Evolutionary conservation across 2,329 filamentous ascomycete species (phyloP).

Genomic region (Colletotrichum sublineola): DNA sequence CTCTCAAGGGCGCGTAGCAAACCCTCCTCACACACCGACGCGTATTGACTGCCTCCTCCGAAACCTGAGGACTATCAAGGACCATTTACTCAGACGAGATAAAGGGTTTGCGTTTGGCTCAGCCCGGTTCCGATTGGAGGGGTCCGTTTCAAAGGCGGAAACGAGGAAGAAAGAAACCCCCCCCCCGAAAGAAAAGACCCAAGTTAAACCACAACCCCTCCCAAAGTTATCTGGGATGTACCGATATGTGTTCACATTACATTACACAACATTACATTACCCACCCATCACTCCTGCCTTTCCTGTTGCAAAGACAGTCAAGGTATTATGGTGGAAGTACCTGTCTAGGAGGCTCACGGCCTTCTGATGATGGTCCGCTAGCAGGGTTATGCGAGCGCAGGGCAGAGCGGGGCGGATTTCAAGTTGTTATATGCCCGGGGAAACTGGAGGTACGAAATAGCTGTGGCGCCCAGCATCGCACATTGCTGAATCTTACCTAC

Average conservation of each 20-base stretch:
- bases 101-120: neutral
- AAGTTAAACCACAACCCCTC: neutral
- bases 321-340: neutral
- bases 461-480: neutral
- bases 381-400: neutral
- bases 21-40: neutral
- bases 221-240: neutral
- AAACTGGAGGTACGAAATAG: neutral
- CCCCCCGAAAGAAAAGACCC: too few species aligned
- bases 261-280: neutral
- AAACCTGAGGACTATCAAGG: neutral
- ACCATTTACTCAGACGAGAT: neutral
- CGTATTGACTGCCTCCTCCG: too few species aligned
- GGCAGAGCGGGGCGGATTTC: neutral
- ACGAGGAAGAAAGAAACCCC: neutral
- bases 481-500: neutral
- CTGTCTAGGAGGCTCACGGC: neutral
- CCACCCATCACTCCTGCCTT: neutral
- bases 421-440: neutral
- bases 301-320: constrained; percentile 6
- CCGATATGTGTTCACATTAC: neutral
- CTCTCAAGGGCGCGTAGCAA: neutral
- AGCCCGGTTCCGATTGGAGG: neutral
- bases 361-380: neutral
- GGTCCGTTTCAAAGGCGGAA: neutral